Evolutionary conservation across 2,329 filamentous ascomycete genomes (phyloP), one percentile per base, ranked within the genome.

Genomic region (Phaeosphaeriaceae sp.): DNA sequence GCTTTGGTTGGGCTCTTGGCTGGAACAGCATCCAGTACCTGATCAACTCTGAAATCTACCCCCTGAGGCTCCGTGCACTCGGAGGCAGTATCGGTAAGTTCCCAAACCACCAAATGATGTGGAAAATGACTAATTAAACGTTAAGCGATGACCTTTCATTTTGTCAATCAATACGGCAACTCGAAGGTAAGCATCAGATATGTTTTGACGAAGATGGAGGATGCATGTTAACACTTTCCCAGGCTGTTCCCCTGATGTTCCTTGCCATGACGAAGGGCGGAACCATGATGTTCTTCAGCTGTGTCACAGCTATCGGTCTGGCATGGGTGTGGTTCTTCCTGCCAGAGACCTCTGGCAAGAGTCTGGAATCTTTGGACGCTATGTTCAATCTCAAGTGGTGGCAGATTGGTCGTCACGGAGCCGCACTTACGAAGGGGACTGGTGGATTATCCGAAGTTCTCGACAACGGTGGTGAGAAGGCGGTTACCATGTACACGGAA

Each of bases 11-110:
- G 77, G 77, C 77, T 1, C 64, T 78, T 1, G 73, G 74, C 35
- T 93, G 88, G 89, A 92, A 92, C 79, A 86, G 84, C 0, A 90
- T 92, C 83, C 91, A 93, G 77, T 94, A 93, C 73, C 83, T 94
- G 3, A 85, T 94, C 56, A 92, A 90, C 15, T 89, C 90, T 1
- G 91, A 94, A 72, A 84, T 94, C 60, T 94, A 92, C 80, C 90
- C 91, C 0, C 83, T 93, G 10, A 85, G 90, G 3, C 88, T 94
- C 51, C 86, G 91, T 55, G 90, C 90, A 3, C 78, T 93, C 10
- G 87, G 88, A 21, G 90, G 89, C 0, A 90, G 87, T 0, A 83
- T 91, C 71, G 26, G 26, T 28, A 28, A 28, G 26, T 28, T 28
- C 9, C n/a, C 26, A 28, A 28, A 28, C 26, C 26, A 28, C 26